Conservation (phyloP, 148 eudicot species). For the Simmondsia chinensis region DNA sequence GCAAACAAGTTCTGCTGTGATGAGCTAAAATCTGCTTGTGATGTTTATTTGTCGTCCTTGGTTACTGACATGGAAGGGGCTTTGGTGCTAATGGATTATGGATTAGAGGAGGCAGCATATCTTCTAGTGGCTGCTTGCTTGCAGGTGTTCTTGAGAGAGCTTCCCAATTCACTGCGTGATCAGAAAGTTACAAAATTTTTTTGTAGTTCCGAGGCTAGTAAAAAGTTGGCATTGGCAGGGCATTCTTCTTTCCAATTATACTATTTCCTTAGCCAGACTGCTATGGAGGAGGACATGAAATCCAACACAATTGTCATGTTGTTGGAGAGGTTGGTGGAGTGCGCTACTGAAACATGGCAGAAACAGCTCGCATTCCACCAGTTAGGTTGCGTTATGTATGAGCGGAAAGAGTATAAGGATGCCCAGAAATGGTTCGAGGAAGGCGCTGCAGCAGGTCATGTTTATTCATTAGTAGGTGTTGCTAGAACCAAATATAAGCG, state of each 20-base stretch:
- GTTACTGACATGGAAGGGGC: conserved; percentile 48
- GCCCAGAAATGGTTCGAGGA: conserved; percentile 68
- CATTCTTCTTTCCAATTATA: conserved; percentile 69
- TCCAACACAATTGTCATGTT: conserved; percentile 46
- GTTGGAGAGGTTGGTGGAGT: conserved; percentile 58
- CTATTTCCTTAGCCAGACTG: conserved; percentile 65
- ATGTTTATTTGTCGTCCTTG: conserved; percentile 49
- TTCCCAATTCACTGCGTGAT: conserved; percentile 50
- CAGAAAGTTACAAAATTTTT: conserved; percentile 43
- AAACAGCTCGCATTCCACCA: conserved; percentile 73
- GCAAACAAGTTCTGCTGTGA: conserved; percentile 78
- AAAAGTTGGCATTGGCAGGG: conserved; percentile 40
- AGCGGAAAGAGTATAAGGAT: conserved; percentile 61
- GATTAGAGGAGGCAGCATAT: conserved; percentile 67
- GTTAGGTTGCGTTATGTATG: conserved; percentile 69
- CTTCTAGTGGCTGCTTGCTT: conserved; percentile 73
- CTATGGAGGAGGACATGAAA: conserved; percentile 55
- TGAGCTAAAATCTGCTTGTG: conserved; percentile 63
- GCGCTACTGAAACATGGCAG: conserved; percentile 60
- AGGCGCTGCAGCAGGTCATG: conserved; percentile 61
- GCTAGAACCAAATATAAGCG: conserved; percentile 71
- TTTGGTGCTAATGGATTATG: conserved; percentile 63
- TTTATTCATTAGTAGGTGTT: conserved; percentile 71
- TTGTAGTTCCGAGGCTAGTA: conserved; percentile 46
- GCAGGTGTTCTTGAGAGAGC: conserved; percentile 64